Evolutionary conservation across 2,329 filamentous ascomycete species (phyloP).

Genomic region (Daldinia sp.): DNA sequence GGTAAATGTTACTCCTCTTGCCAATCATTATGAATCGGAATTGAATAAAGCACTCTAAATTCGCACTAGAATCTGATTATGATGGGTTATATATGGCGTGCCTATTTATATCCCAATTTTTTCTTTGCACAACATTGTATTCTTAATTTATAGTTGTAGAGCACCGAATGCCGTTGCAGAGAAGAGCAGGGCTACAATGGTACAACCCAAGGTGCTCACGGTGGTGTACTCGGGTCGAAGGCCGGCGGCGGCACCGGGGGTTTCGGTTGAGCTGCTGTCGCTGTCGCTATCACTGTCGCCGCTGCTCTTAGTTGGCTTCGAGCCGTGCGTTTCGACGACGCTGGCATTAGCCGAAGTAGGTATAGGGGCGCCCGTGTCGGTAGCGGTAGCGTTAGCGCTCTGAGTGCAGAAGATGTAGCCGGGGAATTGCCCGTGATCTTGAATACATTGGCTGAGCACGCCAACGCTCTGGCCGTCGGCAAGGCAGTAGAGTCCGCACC

Average conservation of each 20-base stretch:
- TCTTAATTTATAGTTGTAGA: constrained; percentile 45
- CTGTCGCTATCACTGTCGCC: constrained; percentile 23
- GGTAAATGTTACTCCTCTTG: background rate
- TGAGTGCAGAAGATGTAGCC: constrained; percentile 60
- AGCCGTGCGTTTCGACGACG: constrained; percentile 47
- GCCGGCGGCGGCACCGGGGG: constrained; percentile 42
- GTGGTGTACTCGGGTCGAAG: constrained; percentile 38
- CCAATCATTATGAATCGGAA: background rate
- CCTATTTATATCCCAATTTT: background rate
- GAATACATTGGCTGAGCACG: constrained; percentile 56
- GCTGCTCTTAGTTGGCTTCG: constrained; percentile 16
- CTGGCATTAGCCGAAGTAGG: constrained; percentile 51
- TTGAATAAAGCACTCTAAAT: background rate
- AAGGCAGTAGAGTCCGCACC: constrained; percentile 65
- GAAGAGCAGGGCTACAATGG: constrained; percentile 55
- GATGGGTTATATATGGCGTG: background rate
- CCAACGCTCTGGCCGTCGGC: constrained; percentile 55
- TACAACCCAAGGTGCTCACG: constrained; percentile 52
- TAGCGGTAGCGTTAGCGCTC: constrained; percentile 55
- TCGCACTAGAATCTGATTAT: background rate
- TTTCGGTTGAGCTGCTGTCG: constrained; percentile 30
- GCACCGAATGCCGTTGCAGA: constrained; percentile 52
- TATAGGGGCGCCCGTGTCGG: constrained; percentile 50
- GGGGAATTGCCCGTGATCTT: constrained; percentile 53
- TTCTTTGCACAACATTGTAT: background rate